Evolutionary conservation across 495 filamentous ascomycete genomes (phyloP).

Genomic region (Cladorrhinum samala): DNA sequence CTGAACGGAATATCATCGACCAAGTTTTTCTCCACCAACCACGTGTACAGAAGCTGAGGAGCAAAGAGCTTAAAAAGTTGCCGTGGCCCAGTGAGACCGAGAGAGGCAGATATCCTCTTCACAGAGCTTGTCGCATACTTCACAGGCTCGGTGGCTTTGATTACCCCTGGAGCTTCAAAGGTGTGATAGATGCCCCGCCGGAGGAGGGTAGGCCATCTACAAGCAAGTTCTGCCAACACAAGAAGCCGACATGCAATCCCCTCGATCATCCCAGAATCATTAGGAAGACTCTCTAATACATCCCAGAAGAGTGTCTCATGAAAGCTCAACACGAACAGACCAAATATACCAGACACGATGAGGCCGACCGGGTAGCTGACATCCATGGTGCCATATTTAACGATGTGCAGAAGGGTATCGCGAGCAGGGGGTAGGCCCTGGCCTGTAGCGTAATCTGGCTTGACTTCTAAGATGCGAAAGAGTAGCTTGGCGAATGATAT

Average conservation of each 20-base stretch:
- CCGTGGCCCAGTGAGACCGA: conserved; percentile 57
- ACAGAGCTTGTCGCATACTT: conserved; percentile 68
- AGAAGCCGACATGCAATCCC: conserved; percentile 81
- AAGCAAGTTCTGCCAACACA: conserved; percentile 66
- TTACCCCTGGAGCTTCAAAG: conserved; percentile 75
- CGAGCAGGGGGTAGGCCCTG: conserved; percentile 58
- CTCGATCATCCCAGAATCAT: conserved; percentile 63
- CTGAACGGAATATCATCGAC: conserved; percentile 67
- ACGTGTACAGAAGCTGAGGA: conserved; percentile 88
- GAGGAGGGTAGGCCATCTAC: conserved; percentile 72
- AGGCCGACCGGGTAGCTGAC: conserved; percentile 71
- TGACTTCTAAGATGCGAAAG: conserved; percentile 56
- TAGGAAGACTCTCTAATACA: conserved; percentile 64
- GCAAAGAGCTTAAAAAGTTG: conserved; percentile 82
- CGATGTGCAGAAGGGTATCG: conserved; percentile 66
- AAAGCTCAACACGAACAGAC: conserved; percentile 65
- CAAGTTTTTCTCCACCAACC: conserved; percentile 62
- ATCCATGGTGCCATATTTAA: conserved; percentile 58
- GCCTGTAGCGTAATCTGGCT: conserved; percentile 54
- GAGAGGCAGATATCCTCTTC: conserved; percentile 52
- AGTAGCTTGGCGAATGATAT: conserved; percentile 61
- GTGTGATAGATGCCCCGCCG: conserved; percentile 85
- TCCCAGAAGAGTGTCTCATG: conserved; percentile 81
- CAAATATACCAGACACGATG: conserved; percentile 67
- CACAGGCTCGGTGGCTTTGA: conserved; percentile 45